Conservation (phyloP, 2,329 filamentous ascomycete species). For the Colletotrichum brevisporum region DNA sequence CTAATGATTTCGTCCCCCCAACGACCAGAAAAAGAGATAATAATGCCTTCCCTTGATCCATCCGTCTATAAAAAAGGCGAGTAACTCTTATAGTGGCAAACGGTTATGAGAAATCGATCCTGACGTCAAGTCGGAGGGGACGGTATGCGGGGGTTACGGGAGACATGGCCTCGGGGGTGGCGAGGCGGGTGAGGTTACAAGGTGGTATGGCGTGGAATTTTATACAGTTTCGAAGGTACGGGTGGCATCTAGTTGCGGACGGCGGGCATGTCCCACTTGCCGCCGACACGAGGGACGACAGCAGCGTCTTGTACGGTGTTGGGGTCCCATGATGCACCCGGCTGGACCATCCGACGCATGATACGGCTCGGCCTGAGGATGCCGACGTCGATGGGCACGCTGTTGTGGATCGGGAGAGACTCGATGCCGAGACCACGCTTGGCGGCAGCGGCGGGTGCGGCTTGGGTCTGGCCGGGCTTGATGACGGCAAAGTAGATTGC, state of each 20-base stretch:
- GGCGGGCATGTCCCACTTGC: slow-evolving; percentile 38
- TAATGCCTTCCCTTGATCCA: slow-evolving; percentile 22
- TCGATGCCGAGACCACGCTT: slow-evolving; percentile 49
- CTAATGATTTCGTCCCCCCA: not conserved
- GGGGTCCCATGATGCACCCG: slow-evolving; percentile 27
- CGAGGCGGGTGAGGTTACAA: slow-evolving; percentile 14
- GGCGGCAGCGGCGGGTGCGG: slow-evolving; percentile 39
- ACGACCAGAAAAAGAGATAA: not conserved
- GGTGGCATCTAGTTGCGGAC: slow-evolving; percentile 22
- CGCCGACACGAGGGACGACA: slow-evolving; percentile 11
- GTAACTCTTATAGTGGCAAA: slow-evolving; percentile 25
- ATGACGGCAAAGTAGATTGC: slow-evolving; percentile 63
- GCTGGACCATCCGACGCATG: slow-evolving; percentile 36
- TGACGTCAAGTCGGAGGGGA: slow-evolving; percentile 38
- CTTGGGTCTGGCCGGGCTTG: slow-evolving; percentile 45
- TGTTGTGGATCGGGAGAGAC: slow-evolving; percentile 45
- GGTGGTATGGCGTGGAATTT: slow-evolving; percentile 23
- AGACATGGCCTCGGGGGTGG: slow-evolving; percentile 1
- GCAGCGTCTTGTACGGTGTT: slow-evolving; percentile 14
- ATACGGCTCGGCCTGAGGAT: slow-evolving; percentile 31
- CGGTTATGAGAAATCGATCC: slow-evolving; percentile 35
- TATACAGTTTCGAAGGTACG: slow-evolving; percentile 28
- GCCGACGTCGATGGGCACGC: slow-evolving; percentile 41
- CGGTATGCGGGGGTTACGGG: slow-evolving; percentile 3
- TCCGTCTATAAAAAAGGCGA: slow-evolving; percentile 38